Evolutionary conservation across 1,139 yeast genomes (phyloP).

Genomic region (Nakaseomyces glabratus): DNA sequence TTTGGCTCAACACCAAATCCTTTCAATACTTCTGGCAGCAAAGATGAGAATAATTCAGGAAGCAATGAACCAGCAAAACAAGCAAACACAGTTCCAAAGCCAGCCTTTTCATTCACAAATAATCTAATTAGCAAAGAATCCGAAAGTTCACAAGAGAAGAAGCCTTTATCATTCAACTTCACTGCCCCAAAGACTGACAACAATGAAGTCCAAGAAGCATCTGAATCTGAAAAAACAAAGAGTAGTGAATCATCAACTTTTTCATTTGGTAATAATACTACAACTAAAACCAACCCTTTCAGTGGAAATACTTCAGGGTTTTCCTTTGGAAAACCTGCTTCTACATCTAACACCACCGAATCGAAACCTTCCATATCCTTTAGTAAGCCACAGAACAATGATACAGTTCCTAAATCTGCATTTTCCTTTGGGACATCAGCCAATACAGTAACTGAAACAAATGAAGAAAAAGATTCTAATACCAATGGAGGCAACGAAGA

Average conservation of each 20-base stretch:
- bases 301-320: constrained; percentile 18
- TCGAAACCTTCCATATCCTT: constrained; percentile 17
- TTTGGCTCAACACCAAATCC: constrained; percentile 11
- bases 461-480: constrained; percentile 10
- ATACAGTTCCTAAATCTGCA: constrained; percentile 20
- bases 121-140: constrained; percentile 9
- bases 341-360: constrained; percentile 14
- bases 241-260: constrained; percentile 18
- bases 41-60: constrained; percentile 1
- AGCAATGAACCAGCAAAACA: constrained; percentile 14
- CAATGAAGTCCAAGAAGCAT: constrained; percentile 6
- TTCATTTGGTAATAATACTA: constrained; percentile 24
- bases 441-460: constrained; percentile 7
- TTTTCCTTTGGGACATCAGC: constrained; percentile 28
- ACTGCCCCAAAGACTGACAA: constrained; percentile 7
- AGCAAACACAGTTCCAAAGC: constrained; percentile 13
- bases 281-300: constrained; percentile 8
- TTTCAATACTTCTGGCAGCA: neutral
- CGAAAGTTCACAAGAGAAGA: constrained; percentile 6
- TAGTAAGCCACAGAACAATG: constrained; percentile 10
- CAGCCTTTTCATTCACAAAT: constrained; percentile 28
- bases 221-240: neutral
- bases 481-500: neutral
- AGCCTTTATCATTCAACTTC: constrained; percentile 12
- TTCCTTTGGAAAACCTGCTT: constrained; percentile 22